phyloP scores from a whole-genome alignment of 352 stramenopile species.

The Pythium phragmitis region DNA sequence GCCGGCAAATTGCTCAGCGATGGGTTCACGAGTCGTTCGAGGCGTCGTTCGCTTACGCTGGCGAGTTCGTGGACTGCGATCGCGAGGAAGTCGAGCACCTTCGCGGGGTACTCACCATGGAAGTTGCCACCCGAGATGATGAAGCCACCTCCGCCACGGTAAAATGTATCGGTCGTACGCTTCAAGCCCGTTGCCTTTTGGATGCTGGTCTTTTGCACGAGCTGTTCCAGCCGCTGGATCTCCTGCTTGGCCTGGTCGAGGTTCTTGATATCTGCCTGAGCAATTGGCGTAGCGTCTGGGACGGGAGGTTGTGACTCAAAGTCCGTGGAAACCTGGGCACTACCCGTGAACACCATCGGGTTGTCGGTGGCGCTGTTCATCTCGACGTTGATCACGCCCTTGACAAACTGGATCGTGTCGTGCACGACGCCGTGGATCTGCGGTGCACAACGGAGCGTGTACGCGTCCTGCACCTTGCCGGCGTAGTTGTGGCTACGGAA shows the following conservation, averaged over 20 bases:
- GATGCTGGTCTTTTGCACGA: constrained; percentile 52
- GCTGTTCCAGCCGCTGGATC: constrained; percentile 65
- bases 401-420: constrained; percentile 88
- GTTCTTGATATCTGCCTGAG: constrained; percentile 44
- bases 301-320: constrained; percentile 35
- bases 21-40: constrained; percentile 88
- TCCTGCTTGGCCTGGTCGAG: constrained; percentile 77
- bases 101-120: constrained; percentile 89
- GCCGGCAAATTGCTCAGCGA: constrained; percentile 82
- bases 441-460: constrained; percentile 86
- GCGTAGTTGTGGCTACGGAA: constrained; percentile 89
- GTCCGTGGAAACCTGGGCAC: constrained; percentile 67
- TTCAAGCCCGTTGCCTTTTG: constrained; percentile 62
- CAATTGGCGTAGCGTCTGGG: constrained; percentile 23
- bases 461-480: constrained; percentile 88
- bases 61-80: constrained; percentile 87
- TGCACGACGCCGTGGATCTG: constrained; percentile 89
- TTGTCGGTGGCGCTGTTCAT: constrained; percentile 91
- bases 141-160: constrained; percentile 70
- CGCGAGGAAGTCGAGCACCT: constrained; percentile 88
- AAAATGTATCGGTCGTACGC: constrained; percentile 81
- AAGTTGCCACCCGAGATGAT: constrained; percentile 92
- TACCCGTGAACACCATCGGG: constrained; percentile 86
- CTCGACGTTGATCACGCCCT: constrained; percentile 83
- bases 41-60: constrained; percentile 82